These are phyloP conservation scores for Glycine latifolia DNA, from an alignment of 306 rosid genomes.

Conservation along the genomic window DNA sequence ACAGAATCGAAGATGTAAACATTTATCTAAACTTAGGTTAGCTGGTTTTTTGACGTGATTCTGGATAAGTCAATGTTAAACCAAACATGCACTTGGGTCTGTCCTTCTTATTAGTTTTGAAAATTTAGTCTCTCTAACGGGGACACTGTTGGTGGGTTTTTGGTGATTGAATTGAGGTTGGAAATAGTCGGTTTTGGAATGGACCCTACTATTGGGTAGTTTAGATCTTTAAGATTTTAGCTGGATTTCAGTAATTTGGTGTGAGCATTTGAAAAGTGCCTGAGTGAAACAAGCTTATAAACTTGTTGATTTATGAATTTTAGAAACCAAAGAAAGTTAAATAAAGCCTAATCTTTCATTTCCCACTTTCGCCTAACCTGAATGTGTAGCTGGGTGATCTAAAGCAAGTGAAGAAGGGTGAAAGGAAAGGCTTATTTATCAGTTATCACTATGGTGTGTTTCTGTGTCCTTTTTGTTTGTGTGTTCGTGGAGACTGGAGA, in stretches of 20 bases:
- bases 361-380: conserved; percentile 1
- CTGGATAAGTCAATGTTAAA: not conserved
- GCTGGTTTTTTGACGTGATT: not conserved
- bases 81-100: not conserved
- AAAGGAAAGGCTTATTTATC: not conserved
- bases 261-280: not conserved
- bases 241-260: conserved; percentile 27
- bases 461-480: not conserved
- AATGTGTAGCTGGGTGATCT: conserved; percentile 24
- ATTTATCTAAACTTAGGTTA: not conserved
- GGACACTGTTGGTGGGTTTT: conserved; percentile 9
- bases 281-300: too few species aligned
- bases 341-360: conserved; percentile 6
- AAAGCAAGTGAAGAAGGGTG: conserved; percentile 21
- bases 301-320: conserved; percentile 17
- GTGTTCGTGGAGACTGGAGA: not conserved
- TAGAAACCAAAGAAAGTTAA: conserved; percentile 1
- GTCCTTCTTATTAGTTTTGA: conserved; percentile 18
- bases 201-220: not conserved
- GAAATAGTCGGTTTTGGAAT: conserved; percentile 33
- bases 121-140: conserved; percentile 3
- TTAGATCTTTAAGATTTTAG: conserved; percentile 24
- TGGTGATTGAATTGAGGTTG: conserved; percentile 36
- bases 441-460: not conserved
- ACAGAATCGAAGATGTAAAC: too few species aligned